Base-by-base conservation (phyloP, 2,329 filamentous ascomycete genomes). In the Aspergillus sp. region DNA sequence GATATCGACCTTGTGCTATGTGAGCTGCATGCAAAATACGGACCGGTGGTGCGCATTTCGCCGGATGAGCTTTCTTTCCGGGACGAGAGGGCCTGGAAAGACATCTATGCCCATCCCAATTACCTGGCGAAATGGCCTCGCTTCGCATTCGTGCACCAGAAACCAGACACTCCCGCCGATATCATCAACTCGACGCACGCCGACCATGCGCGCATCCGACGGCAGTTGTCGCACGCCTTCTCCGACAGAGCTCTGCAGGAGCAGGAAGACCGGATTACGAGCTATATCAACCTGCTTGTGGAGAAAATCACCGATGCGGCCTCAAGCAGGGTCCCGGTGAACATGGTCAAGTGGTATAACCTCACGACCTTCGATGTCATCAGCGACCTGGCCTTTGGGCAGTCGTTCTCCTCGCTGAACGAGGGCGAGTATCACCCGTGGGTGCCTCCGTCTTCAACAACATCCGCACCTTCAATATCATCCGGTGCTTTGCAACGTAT, bases 291-390 rank as follows among this genome's bases (percentile, higher is more conserved):
- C 42, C 50, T 59, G 9, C 48, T 66, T 1, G 50, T 64, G 4
- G 40, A 46, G 5, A 52, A 52, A 30, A 44, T 67, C 1, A 43
- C 35, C 2, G 48, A 54, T 10, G 43, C 49, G 3, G 36, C 43
- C 2, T 41, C 29, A 0, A 38, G 44, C 4, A 27, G 42, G 3
- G 47, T 50, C 2, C 41, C 51, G 1, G 51, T 65, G 7, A 54
- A 69, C 36, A 53, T 70, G 45, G 53, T 51, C 3, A 51, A 54
- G 5, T 72, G 64, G 61, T 60, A 58, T 40, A 67, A 66, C 28
- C 68, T 54, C 39, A 59, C 60, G 1, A 64, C 64, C 2, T 72
- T 71, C 44, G 68, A 73, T 45, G 60, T 72, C 12, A 64, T 72
- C 36, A 68, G 68, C 0, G 67, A 72, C 30, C 46, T 73, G 1